Conservation (phyloP, 2,329 filamentous ascomycete species). For the Fusarium beomiforme region DNA sequence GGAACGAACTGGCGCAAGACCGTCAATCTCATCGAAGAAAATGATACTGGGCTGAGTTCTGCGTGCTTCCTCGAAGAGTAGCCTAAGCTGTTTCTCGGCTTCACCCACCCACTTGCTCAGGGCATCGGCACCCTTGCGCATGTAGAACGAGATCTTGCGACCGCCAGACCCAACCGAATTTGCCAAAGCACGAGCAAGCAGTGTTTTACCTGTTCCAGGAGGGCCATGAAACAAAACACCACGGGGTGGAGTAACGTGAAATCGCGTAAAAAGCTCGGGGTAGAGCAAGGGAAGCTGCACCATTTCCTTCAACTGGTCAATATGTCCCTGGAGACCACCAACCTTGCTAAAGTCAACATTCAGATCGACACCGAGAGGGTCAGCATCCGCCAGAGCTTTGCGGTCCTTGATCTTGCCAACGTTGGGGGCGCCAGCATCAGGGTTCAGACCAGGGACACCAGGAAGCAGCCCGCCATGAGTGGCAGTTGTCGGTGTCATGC, state of each 20-base stretch:
- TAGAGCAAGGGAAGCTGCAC: slow-evolving; percentile 93
- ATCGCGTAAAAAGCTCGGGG: slow-evolving; percentile 90
- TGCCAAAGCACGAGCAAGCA: slow-evolving; percentile 92
- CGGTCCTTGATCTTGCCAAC: slow-evolving; percentile 94
- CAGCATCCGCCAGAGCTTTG: slow-evolving; percentile 90
- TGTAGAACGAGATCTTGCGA: slow-evolving; percentile 97
- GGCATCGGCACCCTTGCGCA: slow-evolving; percentile 98
- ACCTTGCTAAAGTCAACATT: slow-evolving; percentile 95
- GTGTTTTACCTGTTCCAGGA: slow-evolving; percentile 95
- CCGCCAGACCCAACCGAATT: slow-evolving; percentile 90
- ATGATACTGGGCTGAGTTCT: slow-evolving; percentile 98
- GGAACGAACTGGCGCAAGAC: slow-evolving; percentile 91
- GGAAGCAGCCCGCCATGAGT: slow-evolving; percentile 59
- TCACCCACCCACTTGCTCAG: slow-evolving; percentile 99
- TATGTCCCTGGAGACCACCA: slow-evolving; percentile 90
- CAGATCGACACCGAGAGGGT: slow-evolving; percentile 91
- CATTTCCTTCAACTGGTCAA: slow-evolving; percentile 99
- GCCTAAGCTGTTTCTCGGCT: slow-evolving; percentile 90
- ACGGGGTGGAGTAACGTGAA: slow-evolving; percentile 92
- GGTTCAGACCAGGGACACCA: slow-evolving; percentile 52
- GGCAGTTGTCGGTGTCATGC: slow-evolving; percentile 66
- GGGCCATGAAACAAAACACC: slow-evolving; percentile 97
- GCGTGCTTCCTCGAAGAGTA: slow-evolving; percentile 94
- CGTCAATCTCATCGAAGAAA: slow-evolving; percentile 99
- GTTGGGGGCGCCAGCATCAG: slow-evolving; percentile 71